These are phyloP conservation scores for Wallacemonas sp. DNA, from an alignment of 208 protist genomes.

Conservation along the genomic window DNA sequence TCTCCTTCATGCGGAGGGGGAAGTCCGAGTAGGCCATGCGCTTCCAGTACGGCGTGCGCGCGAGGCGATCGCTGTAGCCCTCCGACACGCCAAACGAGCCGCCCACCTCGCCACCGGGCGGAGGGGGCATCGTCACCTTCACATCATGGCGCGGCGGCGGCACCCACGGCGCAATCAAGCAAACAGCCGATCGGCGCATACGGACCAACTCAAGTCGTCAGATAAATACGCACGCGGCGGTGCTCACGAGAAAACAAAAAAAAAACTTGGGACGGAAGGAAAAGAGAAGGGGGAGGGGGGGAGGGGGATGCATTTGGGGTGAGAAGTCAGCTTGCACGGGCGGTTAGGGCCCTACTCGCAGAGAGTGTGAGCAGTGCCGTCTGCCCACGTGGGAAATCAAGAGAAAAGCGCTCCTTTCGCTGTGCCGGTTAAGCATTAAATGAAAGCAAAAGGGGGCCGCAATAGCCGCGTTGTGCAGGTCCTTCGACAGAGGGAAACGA, in stretches of 20 bases:
- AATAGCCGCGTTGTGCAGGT: too few relatives aligned
- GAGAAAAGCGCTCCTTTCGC: too few relatives aligned
- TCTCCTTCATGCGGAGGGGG: slow-evolving; percentile 79
- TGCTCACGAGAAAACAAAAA: neutral
- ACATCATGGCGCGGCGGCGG: slow-evolving; percentile 79
- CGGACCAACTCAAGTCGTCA: too few relatives aligned
- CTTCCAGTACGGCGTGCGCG: slow-evolving; percentile 85
- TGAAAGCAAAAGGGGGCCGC: too few relatives aligned
- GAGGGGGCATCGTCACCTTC: slow-evolving; percentile 86
- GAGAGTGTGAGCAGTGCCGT: too few relatives aligned
- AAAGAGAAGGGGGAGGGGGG: neutral
- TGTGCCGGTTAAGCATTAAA: too few relatives aligned
- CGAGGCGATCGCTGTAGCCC: slow-evolving; percentile 87
- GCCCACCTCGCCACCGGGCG: slow-evolving; percentile 83
- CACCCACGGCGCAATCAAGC: slow-evolving; percentile 77
- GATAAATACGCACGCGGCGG: too few relatives aligned
- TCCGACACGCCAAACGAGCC: slow-evolving; percentile 79
- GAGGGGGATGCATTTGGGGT: too few relatives aligned
- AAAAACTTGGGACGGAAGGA: neutral
- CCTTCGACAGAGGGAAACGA: too few relatives aligned
- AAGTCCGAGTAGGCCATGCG: slow-evolving; percentile 88
- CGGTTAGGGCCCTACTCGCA: too few relatives aligned
- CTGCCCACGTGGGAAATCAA: too few relatives aligned
- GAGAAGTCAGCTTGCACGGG: too few relatives aligned
- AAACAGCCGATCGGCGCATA: slow-evolving; percentile 26